Conservation (phyloP, 352 stramenopile genomes). For the Peronospora farinosa region DNA sequence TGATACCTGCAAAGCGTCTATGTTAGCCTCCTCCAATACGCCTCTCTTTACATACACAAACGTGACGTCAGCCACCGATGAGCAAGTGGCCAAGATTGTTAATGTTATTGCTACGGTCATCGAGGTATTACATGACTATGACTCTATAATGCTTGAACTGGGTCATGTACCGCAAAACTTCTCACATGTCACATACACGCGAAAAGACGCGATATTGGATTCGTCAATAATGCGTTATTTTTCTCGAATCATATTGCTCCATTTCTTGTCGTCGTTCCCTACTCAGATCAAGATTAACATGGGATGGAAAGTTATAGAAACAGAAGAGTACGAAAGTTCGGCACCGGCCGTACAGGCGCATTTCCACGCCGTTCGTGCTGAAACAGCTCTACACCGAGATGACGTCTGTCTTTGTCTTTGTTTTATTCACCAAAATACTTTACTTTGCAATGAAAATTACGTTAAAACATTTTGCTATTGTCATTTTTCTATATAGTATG, state of each 20-base stretch:
- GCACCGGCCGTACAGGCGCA: conserved; percentile 73
- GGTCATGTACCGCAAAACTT: no score
- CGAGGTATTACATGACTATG: no score
- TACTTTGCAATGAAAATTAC: conserved; percentile 1
- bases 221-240: conserved; percentile 1
- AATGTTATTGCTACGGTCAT: no score
- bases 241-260: conserved; percentile 4
- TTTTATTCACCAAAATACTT: conserved; percentile 4
- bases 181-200: no score
- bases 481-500: conserved; percentile 27
- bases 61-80: no score
- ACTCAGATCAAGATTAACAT: conserved; percentile 16
- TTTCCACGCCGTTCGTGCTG: conserved; percentile 65
- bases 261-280: neutral
- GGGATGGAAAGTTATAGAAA: conserved; percentile 57
- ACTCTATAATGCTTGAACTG: no score
- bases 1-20: no score
- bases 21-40: no score
- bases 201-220: neutral
- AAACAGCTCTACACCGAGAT: conserved; percentile 51
- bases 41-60: no score
- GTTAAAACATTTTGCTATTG: neutral
- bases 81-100: no score
- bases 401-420: conserved; percentile 37
- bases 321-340: conserved; percentile 66